Conservation (phyloP, 75 land plant genomes). For the Ceratopteris richardii region DNA sequence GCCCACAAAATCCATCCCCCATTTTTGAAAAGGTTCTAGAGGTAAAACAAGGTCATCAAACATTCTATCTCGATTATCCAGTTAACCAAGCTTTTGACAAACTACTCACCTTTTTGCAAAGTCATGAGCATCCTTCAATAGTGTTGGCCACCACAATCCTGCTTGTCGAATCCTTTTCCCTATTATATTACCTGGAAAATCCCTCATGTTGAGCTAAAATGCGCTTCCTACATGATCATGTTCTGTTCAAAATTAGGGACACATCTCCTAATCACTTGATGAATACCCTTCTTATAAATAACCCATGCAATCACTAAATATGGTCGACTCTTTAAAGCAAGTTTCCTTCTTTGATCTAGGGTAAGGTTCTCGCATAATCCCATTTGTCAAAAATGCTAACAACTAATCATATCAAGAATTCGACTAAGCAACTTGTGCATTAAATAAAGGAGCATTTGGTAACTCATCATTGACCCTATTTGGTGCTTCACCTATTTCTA, state of each 20-base stretch:
- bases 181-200: neutral
- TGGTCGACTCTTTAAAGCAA: neutral
- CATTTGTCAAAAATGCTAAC: neutral
- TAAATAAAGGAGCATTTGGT: slow-evolving; percentile 5
- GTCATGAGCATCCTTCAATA: too few relatives aligned
- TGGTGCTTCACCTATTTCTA: neutral
- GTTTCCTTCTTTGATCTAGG: neutral
- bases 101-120: too few relatives aligned
- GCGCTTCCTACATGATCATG: neutral
- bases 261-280: slow-evolving; percentile 4
- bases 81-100: too few relatives aligned
- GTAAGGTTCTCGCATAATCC: neutral
- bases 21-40: too few relatives aligned
- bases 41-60: too few relatives aligned
- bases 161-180: too few relatives aligned
- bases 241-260: neutral
- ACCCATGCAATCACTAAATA: neutral
- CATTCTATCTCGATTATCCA: too few relatives aligned
- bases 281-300: neutral
- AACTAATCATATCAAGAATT: neutral
- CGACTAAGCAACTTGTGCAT: neutral
- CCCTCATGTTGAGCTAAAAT: neutral
- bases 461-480: neutral
- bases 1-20: too few relatives aligned
- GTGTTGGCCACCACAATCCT: too few relatives aligned